Base-by-base conservation (phyloP, 2,329 filamentous ascomycete genomes). In the Ophiostoma sp. region DNA sequence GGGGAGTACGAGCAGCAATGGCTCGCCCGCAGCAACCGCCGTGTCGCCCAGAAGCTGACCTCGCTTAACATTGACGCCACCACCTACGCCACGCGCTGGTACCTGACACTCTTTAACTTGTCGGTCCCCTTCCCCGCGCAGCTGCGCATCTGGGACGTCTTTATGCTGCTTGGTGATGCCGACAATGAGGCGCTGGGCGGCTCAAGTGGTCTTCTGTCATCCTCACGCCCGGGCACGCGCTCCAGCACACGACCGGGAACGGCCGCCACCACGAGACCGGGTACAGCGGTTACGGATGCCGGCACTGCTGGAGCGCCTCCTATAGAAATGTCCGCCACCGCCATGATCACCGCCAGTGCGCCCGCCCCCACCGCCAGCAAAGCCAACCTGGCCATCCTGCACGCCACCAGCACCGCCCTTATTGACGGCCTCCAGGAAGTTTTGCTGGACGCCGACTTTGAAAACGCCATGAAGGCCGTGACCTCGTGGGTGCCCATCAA, bases 41-140 rank as follows among this genome's bases (percentile, higher is more conserved):
- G 48, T 75, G 91, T 98, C n/a, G 90, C 91, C 59, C 85, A 87
- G 78, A 94, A 95, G 82, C 85, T 98, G 80, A 92, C 87, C 66
- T 92, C 95, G 75, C 87, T 98, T 39, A 87, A 87, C 75, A 96
- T 99, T 77, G 90, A 93, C 57, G 90, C 93, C 22, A 97, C 94
- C 1, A 91, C 95, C n/a, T 99, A 98, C 80, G 96, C 95, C 42
- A 98, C 95, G 3, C 88, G 95, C 70, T 99, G 96, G 96, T 99
- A 99, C 80, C 87, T 99, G 70, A 99, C 96, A 1, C 86, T 99
- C 9, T 99, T 99, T 87, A 98, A 98, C 82, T 92, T 98, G 79
- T 97, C 94, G 19, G 93, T 99, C 70, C 96, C 96, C 0, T 99
- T 98, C 78, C 88, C 93, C 0, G 95, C 95, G 3, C 96, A 98